These are phyloP conservation scores for Lindgomyces ingoldianus DNA, from an alignment of 495 filamentous ascomycete genomes.

Conservation along the genomic window DNA sequence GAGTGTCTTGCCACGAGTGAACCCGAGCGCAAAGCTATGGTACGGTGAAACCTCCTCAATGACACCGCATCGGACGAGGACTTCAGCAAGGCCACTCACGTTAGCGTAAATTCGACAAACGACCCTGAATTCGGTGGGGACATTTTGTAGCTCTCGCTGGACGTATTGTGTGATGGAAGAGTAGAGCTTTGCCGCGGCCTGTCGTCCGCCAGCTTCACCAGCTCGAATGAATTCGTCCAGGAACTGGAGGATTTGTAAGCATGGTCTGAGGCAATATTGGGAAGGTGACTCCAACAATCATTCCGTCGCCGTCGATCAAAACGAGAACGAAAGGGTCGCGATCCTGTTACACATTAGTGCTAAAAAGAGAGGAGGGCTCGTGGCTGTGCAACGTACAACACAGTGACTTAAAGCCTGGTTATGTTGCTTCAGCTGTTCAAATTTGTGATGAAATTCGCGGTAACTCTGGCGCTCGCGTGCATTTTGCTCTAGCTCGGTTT, in stretches of 20 bases:
- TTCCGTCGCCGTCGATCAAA: conserved; percentile 75
- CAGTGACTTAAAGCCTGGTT: not conserved
- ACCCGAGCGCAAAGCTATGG: conserved; percentile 71
- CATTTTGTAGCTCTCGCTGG: conserved; percentile 48
- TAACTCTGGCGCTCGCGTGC: conserved; percentile 24
- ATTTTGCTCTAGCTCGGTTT: conserved; percentile 8
- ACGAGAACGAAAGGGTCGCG: conserved; percentile 74
- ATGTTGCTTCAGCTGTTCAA: conserved; percentile 1
- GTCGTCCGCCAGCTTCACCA: conserved; percentile 69
- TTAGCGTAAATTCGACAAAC: conserved; percentile 71
- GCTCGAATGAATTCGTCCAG: conserved; percentile 62
- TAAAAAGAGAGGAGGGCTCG: not conserved
- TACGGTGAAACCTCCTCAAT: conserved; percentile 55
- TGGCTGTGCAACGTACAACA: not conserved
- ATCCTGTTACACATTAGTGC: conserved; percentile 52
- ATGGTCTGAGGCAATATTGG: conserved; percentile 1
- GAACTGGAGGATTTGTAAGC: conserved; percentile 51
- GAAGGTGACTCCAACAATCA: conserved; percentile 57
- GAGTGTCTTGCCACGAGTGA: conserved; percentile 67
- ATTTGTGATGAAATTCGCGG: conserved; percentile 1
- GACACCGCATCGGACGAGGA: conserved; percentile 59
- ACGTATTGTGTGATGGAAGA: conserved; percentile 55
- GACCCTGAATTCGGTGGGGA: conserved; percentile 59
- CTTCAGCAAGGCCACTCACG: conserved; percentile 62
- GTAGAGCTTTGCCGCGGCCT: conserved; percentile 65